phyloP scores from a whole-genome alignment of 1,284 basidiomycete genomes.

The Coriolopsis trogii region DNA sequence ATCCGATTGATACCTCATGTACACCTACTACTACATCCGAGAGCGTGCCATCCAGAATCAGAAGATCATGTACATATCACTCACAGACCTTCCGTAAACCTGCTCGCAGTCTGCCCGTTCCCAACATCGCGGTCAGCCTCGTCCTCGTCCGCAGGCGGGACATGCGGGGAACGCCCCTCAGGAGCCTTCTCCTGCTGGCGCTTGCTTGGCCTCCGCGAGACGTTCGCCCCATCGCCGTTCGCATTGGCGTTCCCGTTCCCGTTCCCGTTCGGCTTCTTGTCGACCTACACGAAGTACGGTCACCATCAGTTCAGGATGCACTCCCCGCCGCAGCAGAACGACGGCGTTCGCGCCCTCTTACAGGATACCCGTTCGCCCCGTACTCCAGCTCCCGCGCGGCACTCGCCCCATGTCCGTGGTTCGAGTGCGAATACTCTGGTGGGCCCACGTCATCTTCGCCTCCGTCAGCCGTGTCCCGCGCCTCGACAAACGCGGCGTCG shows the following conservation, averaged over 20 bases:
- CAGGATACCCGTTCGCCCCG: constrained; percentile 63
- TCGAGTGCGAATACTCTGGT: constrained; percentile 54
- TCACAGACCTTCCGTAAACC: constrained; percentile 39
- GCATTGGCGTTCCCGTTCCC: constrained; percentile 5
- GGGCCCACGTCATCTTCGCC: constrained; percentile 45
- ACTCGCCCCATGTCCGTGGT: constrained; percentile 44
- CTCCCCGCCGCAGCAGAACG: not conserved
- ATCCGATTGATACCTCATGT: too few species aligned
- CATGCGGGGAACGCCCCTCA: constrained; percentile 49
- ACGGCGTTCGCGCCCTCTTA: constrained; percentile 42
- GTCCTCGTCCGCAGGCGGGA: constrained; percentile 27
- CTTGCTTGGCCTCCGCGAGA: constrained; percentile 51
- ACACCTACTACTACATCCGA: not conserved
- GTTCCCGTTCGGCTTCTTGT: constrained; percentile 30
- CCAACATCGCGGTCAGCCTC: constrained; percentile 14
- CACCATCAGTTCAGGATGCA: not conserved
- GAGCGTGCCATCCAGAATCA: not conserved
- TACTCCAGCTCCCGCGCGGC: constrained; percentile 35
- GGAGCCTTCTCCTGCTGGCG: constrained; percentile 76
- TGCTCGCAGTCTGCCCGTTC: constrained; percentile 46
- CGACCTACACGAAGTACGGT: constrained; percentile 24
- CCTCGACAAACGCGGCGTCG: constrained; percentile 46
- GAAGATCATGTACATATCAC: not conserved
- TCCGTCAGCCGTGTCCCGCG: constrained; percentile 39
- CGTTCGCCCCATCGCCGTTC: constrained; percentile 33